Percentiles rank a stretch among this genome's conserved stretches.
phyloP scores from a whole-genome alignment of 345 rosid genomes.

The Eucalyptus curtisii region DNA sequence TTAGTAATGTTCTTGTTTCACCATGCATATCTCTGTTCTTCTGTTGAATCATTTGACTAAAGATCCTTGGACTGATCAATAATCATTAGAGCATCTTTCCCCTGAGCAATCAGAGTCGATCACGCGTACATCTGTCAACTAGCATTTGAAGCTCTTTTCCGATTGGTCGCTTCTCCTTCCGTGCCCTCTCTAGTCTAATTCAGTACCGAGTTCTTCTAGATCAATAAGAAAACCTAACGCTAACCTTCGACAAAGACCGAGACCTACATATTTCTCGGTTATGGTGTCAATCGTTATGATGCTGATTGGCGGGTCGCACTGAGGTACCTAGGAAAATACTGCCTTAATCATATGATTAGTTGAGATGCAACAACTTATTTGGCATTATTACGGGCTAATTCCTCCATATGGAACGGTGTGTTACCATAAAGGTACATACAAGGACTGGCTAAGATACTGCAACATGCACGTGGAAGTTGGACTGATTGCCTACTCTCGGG shows the following conservation, averaged over 20 bases:
- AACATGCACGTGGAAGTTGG: background rate
- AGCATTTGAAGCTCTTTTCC: background rate
- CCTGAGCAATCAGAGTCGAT: background rate
- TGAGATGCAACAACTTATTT: background rate
- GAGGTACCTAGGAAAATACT: background rate
- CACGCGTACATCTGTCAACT: background rate
- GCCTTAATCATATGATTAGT: background rate
- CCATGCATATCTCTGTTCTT: background rate
- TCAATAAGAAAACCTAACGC: background rate
- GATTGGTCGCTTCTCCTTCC: background rate
- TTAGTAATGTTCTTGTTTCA: background rate
- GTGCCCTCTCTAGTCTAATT: background rate
- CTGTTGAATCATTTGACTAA: background rate
- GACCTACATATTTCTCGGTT: background rate
- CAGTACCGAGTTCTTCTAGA: background rate
- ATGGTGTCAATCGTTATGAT: background rate
- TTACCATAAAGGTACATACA: background rate
- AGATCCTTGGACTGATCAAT: background rate
- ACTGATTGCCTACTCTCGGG: background rate
- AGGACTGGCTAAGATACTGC: background rate
- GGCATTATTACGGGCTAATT: background rate
- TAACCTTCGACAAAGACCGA: background rate
- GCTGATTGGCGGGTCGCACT: background rate
- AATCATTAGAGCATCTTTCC: background rate
- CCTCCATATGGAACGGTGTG: background rate